These are phyloP conservation scores for Paecilomyces sp. DNA, from an alignment of 2,329 filamentous ascomycete genomes.

Conservation along the genomic window DNA sequence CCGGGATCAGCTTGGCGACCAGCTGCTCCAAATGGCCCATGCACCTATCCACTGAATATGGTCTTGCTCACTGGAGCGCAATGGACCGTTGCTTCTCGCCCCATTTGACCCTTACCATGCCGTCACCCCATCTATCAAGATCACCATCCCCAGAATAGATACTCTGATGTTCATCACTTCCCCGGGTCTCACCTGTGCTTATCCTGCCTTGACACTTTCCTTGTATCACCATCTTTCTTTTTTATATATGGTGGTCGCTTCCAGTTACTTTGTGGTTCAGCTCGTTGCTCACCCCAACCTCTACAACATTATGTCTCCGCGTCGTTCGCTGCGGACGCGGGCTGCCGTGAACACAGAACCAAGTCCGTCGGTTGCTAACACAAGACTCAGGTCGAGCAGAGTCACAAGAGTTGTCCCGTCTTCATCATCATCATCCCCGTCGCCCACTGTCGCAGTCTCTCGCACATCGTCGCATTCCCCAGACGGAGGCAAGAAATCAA, in stretches of 20 bases:
- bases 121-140: not conserved
- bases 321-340: slow-evolving; percentile 33
- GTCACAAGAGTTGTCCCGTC: slow-evolving; percentile 21
- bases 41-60: not conserved
- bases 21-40: not conserved
- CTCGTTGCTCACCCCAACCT: not conserved
- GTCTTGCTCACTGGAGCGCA: not conserved
- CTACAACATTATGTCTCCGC: slow-evolving; percentile 23
- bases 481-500: slow-evolving; percentile 32
- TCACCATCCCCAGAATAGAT: not conserved
- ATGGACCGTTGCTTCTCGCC: not conserved
- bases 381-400: slow-evolving; percentile 29
- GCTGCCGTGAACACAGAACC: slow-evolving; percentile 17
- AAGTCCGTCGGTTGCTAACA: slow-evolving; percentile 25
- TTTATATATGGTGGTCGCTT: not conserved
- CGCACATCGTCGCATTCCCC: slow-evolving; percentile 26
- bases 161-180: not conserved
- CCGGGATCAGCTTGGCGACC: not conserved
- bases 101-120: not conserved
- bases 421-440: slow-evolving; percentile 14
- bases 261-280: not conserved
- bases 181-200: not conserved
- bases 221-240: not conserved
- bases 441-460: slow-evolving; percentile 25
- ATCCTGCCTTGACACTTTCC: not conserved